Evolutionary conservation across 306 rosid species (phyloP).

Genomic region (Cicer pinnatifidum): DNA sequence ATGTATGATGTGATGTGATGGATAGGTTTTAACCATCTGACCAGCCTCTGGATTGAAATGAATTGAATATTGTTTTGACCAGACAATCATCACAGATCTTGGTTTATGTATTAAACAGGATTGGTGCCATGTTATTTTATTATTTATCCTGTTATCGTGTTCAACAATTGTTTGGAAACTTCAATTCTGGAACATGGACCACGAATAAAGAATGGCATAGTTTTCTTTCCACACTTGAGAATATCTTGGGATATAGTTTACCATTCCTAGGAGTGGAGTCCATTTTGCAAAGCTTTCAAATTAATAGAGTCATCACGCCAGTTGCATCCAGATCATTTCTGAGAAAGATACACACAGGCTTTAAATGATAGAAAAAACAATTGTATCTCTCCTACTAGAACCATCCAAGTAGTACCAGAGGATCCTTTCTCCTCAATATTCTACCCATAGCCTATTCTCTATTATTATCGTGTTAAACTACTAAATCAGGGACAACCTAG

Average conservation of each 20-base stretch:
- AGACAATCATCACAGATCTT: not conserved
- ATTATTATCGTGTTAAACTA: not conserved
- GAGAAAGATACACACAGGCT: not conserved
- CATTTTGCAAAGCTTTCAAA: not conserved
- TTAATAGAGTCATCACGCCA: not conserved
- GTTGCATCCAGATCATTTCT: slow-evolving; percentile 1
- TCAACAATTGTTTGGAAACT: not conserved
- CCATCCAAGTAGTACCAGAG: not conserved
- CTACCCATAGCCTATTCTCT: not conserved
- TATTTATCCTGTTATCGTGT: not conserved
- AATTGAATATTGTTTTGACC: not conserved
- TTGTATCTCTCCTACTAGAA: not conserved
- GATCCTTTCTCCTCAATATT: not conserved
- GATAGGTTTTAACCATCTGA: not conserved
- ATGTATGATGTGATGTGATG: not conserved
- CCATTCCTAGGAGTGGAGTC: not conserved
- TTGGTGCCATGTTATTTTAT: not conserved
- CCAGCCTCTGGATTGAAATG: not conserved
- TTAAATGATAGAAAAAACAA: not conserved
- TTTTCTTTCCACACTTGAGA: not conserved
- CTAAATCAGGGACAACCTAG: slow-evolving; percentile 19
- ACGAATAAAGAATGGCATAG: not conserved
- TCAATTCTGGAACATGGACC: not conserved
- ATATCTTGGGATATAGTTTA: not conserved
- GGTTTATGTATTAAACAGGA: not conserved